phyloP scores from a whole-genome alignment of 768 basidiomycete species.

The Mycena crocata region DNA sequence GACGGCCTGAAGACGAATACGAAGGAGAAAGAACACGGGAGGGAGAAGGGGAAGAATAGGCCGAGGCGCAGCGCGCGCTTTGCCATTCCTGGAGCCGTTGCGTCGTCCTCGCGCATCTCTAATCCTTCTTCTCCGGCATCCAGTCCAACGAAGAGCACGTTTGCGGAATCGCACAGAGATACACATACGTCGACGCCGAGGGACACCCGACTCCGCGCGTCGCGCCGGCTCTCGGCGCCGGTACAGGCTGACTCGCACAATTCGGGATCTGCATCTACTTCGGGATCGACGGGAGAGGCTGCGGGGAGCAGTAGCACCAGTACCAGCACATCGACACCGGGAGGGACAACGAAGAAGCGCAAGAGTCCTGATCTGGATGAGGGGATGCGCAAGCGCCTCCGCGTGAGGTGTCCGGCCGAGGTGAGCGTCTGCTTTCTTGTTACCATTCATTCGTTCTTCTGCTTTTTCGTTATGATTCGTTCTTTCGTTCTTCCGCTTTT shows the following conservation, averaged over 20 bases:
- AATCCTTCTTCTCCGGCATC: no score
- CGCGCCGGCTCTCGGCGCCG: neutral
- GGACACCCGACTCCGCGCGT: neutral
- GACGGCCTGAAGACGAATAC: neutral
- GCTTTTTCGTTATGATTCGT: neutral
- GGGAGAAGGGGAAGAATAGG: neutral
- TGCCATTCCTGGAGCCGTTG: neutral
- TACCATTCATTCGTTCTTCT: neutral
- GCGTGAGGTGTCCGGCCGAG: slow-evolving; percentile 27
- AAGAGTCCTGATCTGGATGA: slow-evolving; percentile 24
- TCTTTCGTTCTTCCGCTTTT: neutral
- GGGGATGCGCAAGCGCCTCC: slow-evolving; percentile 5
- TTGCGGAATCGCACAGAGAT: no score
- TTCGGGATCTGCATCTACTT: no score
- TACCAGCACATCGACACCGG: neutral
- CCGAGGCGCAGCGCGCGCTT: slow-evolving; percentile 19
- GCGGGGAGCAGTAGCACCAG: neutral
- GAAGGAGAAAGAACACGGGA: neutral
- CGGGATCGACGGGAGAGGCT: no score
- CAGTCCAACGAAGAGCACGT: no score
- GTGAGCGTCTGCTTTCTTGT: neutral
- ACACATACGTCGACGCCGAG: neutral
- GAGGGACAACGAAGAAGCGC: slow-evolving; percentile 10
- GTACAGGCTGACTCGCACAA: neutral
- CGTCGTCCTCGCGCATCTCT: neutral